phyloP scores from a whole-genome alignment of 2,329 filamentous ascomycete genomes.

The Didymosphaeria variabile region DNA sequence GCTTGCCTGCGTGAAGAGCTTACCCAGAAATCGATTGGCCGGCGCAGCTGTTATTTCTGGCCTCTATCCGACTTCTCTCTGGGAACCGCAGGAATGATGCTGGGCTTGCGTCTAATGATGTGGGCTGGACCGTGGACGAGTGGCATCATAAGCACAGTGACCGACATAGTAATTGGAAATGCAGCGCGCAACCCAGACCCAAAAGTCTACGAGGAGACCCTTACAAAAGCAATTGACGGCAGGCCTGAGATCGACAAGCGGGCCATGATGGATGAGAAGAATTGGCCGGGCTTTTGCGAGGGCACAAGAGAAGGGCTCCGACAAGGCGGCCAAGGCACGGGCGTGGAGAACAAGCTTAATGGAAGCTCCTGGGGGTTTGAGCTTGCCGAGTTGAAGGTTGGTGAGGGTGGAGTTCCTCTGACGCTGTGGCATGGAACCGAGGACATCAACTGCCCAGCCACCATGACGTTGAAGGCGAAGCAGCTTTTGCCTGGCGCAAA shows the following conservation, averaged over 20 bases:
- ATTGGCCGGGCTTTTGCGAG: slow-evolving; percentile 35
- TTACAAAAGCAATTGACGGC: slow-evolving; percentile 31
- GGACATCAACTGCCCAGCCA: slow-evolving; percentile 39
- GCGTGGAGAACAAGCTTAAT: slow-evolving; percentile 41
- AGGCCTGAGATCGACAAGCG: slow-evolving; percentile 32
- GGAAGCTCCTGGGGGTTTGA: slow-evolving; percentile 45
- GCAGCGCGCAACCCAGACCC: slow-evolving; percentile 36
- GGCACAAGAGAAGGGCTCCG: slow-evolving; percentile 38
- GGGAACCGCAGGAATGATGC: slow-evolving; percentile 40
- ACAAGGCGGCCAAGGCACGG: slow-evolving; percentile 37
- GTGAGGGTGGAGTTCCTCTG: slow-evolving; percentile 28
- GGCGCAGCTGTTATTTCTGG: slow-evolving; percentile 38
- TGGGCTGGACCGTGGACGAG: slow-evolving; percentile 39
- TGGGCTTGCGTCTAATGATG: slow-evolving; percentile 30
- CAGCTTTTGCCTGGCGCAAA: slow-evolving; percentile 31
- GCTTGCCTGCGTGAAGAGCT: slow-evolving; percentile 55
- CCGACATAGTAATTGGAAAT: slow-evolving; percentile 37
- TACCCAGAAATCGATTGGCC: slow-evolving; percentile 43
- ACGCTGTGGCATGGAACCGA: slow-evolving; percentile 46
- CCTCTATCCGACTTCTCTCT: slow-evolving; percentile 35
- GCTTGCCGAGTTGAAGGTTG: slow-evolving; percentile 35
- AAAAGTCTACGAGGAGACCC: slow-evolving; percentile 35
- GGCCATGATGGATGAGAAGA: slow-evolving; percentile 31
- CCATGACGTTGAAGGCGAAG: slow-evolving; percentile 36
- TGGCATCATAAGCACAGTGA: slow-evolving; percentile 26